Conservation (phyloP, 129 eudicot genomes). For the Flaveria robusta region DNA sequence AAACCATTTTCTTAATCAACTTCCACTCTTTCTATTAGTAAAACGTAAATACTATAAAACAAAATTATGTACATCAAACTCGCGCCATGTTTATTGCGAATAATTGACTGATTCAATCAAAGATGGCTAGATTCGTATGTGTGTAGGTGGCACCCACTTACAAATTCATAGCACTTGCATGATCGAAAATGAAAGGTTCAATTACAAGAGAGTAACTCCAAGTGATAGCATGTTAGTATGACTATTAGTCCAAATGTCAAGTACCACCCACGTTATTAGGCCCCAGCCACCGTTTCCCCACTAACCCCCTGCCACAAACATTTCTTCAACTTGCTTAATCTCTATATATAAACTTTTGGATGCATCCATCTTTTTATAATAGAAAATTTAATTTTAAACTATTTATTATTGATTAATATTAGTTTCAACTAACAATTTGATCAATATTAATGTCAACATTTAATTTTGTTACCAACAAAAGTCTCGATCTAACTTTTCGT, state of each 20-base stretch:
- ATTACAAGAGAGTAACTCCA: constrained; percentile 17
- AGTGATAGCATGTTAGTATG: constrained; percentile 2
- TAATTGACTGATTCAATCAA: background rate
- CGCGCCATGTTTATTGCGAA: background rate
- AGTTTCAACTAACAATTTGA: too few species aligned
- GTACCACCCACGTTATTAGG: constrained; percentile 13
- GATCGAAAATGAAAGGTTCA: constrained; percentile 1
- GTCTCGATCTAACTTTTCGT: too few species aligned
- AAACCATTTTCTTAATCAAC: too few species aligned
- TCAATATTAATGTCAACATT: too few species aligned
- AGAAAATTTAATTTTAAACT: too few species aligned
- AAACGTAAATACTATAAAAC: too few species aligned
- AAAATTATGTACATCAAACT: background rate
- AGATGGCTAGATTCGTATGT: background rate
- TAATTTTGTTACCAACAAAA: too few species aligned
- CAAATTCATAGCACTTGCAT: background rate
- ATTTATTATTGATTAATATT: too few species aligned
- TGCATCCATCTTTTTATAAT: background rate
- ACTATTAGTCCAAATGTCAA: constrained; percentile 14
- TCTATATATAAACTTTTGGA: background rate
- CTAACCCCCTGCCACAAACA: background rate
- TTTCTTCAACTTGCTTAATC: constrained; percentile 12
- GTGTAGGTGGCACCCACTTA: background rate
- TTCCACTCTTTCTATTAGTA: too few species aligned
- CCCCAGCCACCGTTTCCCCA: constrained; percentile 5